Conservation (phyloP, 345 rosid genomes). For the Salix purpurea region DNA sequence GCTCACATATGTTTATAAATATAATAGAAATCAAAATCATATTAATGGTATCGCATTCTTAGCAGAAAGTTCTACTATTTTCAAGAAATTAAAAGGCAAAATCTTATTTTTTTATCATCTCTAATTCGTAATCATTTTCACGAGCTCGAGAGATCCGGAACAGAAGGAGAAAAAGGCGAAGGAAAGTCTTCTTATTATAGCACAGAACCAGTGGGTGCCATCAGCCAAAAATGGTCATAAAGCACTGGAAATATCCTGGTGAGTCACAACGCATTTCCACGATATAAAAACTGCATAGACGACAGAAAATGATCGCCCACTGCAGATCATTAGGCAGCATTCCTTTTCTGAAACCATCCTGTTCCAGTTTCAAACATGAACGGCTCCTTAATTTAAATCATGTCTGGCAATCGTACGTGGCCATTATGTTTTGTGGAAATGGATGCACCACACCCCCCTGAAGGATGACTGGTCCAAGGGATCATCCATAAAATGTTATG, state of each 20-base stretch:
- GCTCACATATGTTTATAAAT: no score
- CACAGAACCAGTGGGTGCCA: not conserved
- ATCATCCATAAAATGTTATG: not conserved
- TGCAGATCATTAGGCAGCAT: not conserved
- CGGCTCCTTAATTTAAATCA: not conserved
- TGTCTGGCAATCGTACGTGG: not conserved
- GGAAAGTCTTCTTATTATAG: not conserved
- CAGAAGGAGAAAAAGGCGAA: no score
- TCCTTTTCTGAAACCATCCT: not conserved
- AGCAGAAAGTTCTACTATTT: no score
- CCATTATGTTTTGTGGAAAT: conserved; percentile 3
- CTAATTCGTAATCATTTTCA: no score
- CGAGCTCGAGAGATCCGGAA: no score
- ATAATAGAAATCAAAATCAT: no score
- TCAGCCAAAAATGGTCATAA: not conserved
- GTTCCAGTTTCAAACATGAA: not conserved
- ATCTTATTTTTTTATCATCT: no score
- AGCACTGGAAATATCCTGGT: not conserved
- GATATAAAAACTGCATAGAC: not conserved
- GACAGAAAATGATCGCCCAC: not conserved
- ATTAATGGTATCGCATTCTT: no score
- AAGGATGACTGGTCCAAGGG: not conserved
- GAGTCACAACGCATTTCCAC: not conserved
- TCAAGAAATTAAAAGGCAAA: no score
- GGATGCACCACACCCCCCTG: conserved; percentile 14